A percentile compares a stretch with the other conserved stretches of the same genome.
phyloP scores from a whole-genome alignment of 2,329 filamentous ascomycete species.

The Fusarium sp. region DNA sequence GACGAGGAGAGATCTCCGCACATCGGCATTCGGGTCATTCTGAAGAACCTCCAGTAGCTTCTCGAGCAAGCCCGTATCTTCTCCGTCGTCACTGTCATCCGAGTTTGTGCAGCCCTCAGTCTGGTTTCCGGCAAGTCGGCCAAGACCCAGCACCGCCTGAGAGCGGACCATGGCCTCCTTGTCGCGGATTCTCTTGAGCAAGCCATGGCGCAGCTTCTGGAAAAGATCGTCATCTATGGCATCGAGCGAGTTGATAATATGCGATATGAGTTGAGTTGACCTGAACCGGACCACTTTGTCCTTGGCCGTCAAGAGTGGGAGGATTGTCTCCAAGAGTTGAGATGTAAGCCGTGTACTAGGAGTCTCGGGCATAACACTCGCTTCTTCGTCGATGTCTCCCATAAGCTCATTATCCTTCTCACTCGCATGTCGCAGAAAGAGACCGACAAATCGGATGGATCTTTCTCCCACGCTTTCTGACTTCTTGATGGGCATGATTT shows the following conservation, averaged over 20 bases:
- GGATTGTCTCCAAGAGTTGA: slow-evolving; percentile 79
- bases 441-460: slow-evolving; percentile 87
- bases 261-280: slow-evolving; percentile 89
- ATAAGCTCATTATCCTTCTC: slow-evolving; percentile 80
- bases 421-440: slow-evolving; percentile 83
- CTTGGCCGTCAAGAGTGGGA: slow-evolving; percentile 86
- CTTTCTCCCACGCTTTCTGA: slow-evolving; percentile 90
- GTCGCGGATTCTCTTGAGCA: slow-evolving; percentile 90
- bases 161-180: slow-evolving; percentile 94
- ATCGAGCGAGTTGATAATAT: slow-evolving; percentile 93
- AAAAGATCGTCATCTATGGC: slow-evolving; percentile 95
- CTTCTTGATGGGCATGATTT: slow-evolving; percentile 91
- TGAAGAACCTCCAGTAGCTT: slow-evolving; percentile 91
- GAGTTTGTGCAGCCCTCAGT: slow-evolving; percentile 79
- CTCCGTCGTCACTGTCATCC: slow-evolving; percentile 79
- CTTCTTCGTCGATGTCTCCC: slow-evolving; percentile 76
- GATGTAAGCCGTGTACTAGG: slow-evolving; percentile 86
- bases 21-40: slow-evolving; percentile 95
- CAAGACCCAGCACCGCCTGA: slow-evolving; percentile 93
- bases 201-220: slow-evolving; percentile 81
- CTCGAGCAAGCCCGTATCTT: slow-evolving; percentile 79
- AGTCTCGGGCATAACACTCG: slow-evolving; percentile 82
- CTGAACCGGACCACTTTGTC: slow-evolving; percentile 95
- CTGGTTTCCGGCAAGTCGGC: slow-evolving; percentile 84
- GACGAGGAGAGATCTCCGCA: slow-evolving; percentile 87